Conservation (phyloP, 1,139 yeast genomes). For the Yamadazyma jaroonii region DNA sequence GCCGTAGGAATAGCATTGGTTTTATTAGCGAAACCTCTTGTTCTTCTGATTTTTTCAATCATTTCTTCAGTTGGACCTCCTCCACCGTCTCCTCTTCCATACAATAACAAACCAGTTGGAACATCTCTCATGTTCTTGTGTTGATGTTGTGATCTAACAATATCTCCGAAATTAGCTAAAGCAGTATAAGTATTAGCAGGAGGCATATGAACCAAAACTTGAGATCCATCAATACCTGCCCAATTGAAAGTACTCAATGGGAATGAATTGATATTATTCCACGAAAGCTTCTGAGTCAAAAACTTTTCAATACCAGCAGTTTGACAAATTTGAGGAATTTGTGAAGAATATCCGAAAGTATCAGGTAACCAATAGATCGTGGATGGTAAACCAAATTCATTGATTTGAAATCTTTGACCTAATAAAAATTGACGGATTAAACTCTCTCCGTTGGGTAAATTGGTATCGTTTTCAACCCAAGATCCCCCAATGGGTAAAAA, state of each 20-base stretch:
- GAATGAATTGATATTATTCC: conserved; percentile 91
- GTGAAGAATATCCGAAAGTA: conserved; percentile 94
- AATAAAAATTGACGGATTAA: conserved; percentile 81
- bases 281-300: conserved; percentile 88
- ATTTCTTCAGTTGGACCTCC: conserved; percentile 96
- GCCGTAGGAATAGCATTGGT: conserved; percentile 82
- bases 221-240: conserved; percentile 93
- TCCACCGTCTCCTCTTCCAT: conserved; percentile 97
- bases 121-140: conserved; percentile 82
- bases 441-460: conserved; percentile 90
- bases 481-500: conserved; percentile 94
- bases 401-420: conserved; percentile 82
- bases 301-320: conserved; percentile 79
- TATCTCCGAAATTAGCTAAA: conserved; percentile 88
- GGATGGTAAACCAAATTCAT: conserved; percentile 74
- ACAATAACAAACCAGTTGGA: conserved; percentile 76
- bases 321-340: conserved; percentile 89
- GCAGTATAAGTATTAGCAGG: conserved; percentile 97
- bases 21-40: conserved; percentile 81
- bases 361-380: conserved; percentile 93
- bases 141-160: conserved; percentile 70
- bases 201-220: conserved; percentile 94
- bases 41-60: conserved; percentile 87
- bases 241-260: conserved; percentile 92
- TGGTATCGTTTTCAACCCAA: conserved; percentile 98